Base-by-base conservation (phyloP, 2,329 filamentous ascomycete genomes). In the Drechmeria coniospora region DNA sequence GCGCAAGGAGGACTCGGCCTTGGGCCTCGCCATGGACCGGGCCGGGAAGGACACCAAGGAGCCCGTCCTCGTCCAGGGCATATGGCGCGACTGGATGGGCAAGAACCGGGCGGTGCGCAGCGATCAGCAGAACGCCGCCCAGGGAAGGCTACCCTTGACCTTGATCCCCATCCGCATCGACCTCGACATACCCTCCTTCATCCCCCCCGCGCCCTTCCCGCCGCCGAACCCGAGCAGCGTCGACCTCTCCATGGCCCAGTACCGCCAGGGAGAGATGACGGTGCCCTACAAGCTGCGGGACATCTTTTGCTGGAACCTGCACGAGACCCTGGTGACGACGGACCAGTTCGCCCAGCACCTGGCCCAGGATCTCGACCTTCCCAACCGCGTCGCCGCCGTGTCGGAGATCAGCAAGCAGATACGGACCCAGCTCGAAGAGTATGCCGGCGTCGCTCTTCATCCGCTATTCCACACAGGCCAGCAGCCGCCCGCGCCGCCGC, bases 131-230 rank as follows among this genome's bases (percentile, higher is more conserved):
- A 69, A 65, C 41, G 65, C 66, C 28, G 68, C 68, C 3, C 72
- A 77, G 42, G 75, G 82, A 20, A 74, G 73, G 27, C 68, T 98
- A 20, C 90, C 90, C 4, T 67, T 92, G 27, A 93, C 83, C 1
- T 64, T 95, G 29, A 87, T 98, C 33, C 90, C 90, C 12, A 94
- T 98, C 44, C 81, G 87, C 33, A 92, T 98, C 53, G 90, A 98
- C 47, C 66, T 95, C 49, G 87, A 95, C 48, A 76, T 98, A 18
- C 76, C 82, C 26, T 63, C 82, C 31, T 90, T 79, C 55, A 61
- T 70, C 8, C 77, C 80, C 9, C 58, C 68, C 19, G 60, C 77
- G 13, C 62, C 78, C 5, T 62, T 80, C 29, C 74, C 75, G 5
- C 59, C 68, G 2, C 74, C 74, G 8, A 63, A 68, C 33, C 71